phyloP scores from a whole-genome alignment of 768 basidiomycete species.

The Lactarius hengduanensis region DNA sequence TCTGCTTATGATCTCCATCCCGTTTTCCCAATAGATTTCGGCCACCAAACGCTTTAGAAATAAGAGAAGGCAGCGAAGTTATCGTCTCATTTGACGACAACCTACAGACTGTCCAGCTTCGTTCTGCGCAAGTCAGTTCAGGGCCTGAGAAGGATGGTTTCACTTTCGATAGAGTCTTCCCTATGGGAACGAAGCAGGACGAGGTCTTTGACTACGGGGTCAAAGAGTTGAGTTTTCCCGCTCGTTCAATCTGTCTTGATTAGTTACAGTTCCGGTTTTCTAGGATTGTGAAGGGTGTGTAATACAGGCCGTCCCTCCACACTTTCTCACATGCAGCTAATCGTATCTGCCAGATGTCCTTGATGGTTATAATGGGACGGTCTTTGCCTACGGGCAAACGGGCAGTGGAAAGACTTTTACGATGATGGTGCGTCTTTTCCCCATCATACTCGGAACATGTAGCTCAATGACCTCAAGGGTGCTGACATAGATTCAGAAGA shows the following conservation, averaged over 20 bases:
- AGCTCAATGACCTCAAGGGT: constrained; percentile 52
- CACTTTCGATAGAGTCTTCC: constrained; percentile 95
- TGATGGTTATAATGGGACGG: constrained; percentile 97
- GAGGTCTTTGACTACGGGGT: constrained; percentile 99
- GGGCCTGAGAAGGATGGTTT: constrained; percentile 97
- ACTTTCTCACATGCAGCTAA: constrained; percentile 13
- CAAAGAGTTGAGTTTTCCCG: constrained; percentile 73
- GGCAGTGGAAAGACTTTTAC: constrained; percentile 93
- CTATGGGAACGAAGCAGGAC: constrained; percentile 83
- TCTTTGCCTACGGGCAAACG: constrained; percentile 87
- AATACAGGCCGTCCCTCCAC: neutral
- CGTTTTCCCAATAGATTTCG: constrained; percentile 67
- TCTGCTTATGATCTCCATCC: constrained; percentile 12
- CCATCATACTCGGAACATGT: neutral
- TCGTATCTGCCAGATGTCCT: constrained; percentile 73
- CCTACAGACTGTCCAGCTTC: constrained; percentile 79
- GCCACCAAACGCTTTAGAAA: constrained; percentile 89
- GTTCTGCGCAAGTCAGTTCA: constrained; percentile 60
- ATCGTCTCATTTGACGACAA: constrained; percentile 88
- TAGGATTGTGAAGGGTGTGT: constrained; percentile 85
- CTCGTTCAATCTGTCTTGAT: neutral
- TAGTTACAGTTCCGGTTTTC: constrained; percentile 20
- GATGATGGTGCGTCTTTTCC: constrained; percentile 77
- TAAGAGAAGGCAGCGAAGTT: constrained; percentile 82
- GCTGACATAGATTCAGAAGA: constrained; percentile 96